Percentiles rank a stretch among this genome's conserved stretches.
Conservation (phyloP, 805 yeast genomes). For the Maudiozyma turicensis region DNA sequence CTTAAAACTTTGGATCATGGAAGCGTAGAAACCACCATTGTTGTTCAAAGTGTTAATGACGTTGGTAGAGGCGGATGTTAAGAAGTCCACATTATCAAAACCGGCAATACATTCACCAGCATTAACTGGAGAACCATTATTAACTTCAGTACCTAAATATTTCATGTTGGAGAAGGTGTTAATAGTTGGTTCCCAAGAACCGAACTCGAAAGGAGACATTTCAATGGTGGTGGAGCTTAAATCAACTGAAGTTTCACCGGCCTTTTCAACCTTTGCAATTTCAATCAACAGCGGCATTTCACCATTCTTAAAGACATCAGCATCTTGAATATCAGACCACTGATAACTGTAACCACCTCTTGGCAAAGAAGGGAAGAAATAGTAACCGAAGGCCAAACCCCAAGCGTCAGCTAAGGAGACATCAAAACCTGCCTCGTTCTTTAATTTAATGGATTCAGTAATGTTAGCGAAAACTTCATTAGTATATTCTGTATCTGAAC, state of each 20-base stretch:
- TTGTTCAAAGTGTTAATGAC: conserved; percentile 61
- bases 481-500: conserved; percentile 44
- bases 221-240: conserved; percentile 61
- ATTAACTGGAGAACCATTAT: conserved; percentile 46
- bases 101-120: conserved; percentile 49
- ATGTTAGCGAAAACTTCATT: conserved; percentile 43
- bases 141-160: conserved; percentile 59
- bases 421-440: conserved; percentile 54
- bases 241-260: conserved; percentile 45
- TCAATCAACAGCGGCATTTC: conserved; percentile 65
- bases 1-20: conserved; percentile 30
- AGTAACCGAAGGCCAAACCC: conserved; percentile 68
- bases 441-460: conserved; percentile 40
- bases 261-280: conserved; percentile 55
- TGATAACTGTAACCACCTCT: conserved; percentile 56
- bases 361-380: conserved; percentile 52
- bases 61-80: conserved; percentile 75
- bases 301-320: conserved; percentile 49
- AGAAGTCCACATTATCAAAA: conserved; percentile 71
- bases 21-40: conserved; percentile 40
- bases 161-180: conserved; percentile 53
- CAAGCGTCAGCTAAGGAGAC: conserved; percentile 67
- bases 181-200: conserved; percentile 79
- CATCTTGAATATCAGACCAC: conserved; percentile 46
- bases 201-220: conserved; percentile 59